Evolutionary conservation across 345 rosid species (phyloP).

Genomic region (Eucalyptus guilfoylei): DNA sequence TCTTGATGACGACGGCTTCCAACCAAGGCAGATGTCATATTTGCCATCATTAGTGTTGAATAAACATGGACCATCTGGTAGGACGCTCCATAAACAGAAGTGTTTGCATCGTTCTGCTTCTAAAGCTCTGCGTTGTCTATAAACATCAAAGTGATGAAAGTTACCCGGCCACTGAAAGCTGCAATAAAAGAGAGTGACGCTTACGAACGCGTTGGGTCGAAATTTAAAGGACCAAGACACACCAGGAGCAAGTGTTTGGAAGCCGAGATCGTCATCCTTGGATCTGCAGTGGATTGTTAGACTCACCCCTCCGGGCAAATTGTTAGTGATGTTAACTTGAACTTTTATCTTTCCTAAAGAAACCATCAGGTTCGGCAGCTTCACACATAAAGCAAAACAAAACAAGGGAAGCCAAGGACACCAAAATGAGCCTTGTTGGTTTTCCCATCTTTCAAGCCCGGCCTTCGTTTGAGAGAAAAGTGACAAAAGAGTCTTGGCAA

Average conservation of each 20-base stretch:
- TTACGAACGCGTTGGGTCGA: too few relatives aligned
- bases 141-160: neutral
- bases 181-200: neutral
- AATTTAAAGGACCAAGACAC: neutral
- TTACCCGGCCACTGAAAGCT: neutral
- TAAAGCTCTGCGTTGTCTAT: neutral
- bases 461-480: neutral
- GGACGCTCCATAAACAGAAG: neutral
- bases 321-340: neutral
- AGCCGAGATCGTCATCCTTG: neutral
- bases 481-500: too few relatives aligned
- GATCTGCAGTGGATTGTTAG: neutral
- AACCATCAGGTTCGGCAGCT: neutral
- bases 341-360: neutral
- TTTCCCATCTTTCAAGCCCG: neutral
- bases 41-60: neutral
- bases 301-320: neutral
- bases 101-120: too few relatives aligned
- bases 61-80: neutral
- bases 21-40: too few relatives aligned
- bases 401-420: neutral
- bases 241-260: accelerated
- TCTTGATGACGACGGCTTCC: neutral
- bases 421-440: neutral
- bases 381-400: neutral